phyloP scores from a whole-genome alignment of 306 rosid genomes.

The Trichosanthes cucumerina region DNA sequence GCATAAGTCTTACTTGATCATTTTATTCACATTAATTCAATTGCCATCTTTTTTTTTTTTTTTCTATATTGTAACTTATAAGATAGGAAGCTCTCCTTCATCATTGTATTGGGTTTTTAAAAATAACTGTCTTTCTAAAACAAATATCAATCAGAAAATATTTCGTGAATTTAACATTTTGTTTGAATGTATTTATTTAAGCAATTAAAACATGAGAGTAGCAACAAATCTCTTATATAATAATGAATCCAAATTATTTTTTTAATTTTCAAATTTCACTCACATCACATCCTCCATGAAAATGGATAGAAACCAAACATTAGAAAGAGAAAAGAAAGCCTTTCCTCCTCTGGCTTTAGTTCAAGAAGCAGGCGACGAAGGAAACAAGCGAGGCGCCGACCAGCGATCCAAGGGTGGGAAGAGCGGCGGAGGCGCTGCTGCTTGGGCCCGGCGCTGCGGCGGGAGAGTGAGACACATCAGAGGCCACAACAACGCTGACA shows the following conservation, averaged over 20 bases:
- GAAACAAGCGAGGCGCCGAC: slow-evolving; percentile 21
- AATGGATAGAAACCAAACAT: not conserved
- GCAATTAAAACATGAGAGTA: not conserved
- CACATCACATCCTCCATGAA: not conserved
- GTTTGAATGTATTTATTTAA: too few species aligned
- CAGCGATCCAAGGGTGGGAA: slow-evolving; percentile 16
- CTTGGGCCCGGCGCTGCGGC: slow-evolving; percentile 6
- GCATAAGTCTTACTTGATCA: too few species aligned
- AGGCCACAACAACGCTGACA: slow-evolving; percentile 13
- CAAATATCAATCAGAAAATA: too few species aligned
- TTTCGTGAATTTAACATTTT: too few species aligned
- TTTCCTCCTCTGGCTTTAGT: too few species aligned
- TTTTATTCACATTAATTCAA: too few species aligned
- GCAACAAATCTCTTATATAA: not conserved
- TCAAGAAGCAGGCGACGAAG: slow-evolving; percentile 14
- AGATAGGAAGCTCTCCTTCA: too few species aligned
- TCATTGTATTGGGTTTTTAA: too few species aligned
- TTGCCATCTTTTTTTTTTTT: too few species aligned
- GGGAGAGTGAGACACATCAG: slow-evolving; percentile 6
- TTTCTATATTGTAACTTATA: too few species aligned
- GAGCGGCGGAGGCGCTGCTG: slow-evolving; percentile 13
- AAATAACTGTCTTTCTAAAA: too few species aligned
- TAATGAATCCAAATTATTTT: not conserved
- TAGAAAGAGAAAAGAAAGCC: too few species aligned
- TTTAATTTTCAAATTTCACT: not conserved